Conservation (phyloP, 768 basidiomycete species). For the Terana coerulea region DNA sequence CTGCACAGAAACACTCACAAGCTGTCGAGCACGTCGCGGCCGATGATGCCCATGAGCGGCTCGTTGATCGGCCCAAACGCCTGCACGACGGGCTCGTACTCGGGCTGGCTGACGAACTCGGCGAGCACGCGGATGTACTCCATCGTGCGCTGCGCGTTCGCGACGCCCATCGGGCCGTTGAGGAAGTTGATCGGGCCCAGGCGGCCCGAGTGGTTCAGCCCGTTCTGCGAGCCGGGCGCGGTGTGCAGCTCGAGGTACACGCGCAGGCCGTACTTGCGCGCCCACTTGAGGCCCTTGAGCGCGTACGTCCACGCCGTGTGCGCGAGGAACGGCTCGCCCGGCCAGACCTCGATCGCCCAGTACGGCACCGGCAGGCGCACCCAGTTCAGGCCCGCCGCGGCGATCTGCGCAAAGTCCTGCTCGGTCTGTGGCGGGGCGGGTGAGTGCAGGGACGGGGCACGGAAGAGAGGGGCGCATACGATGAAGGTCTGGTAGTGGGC, state of each 20-base stretch:
- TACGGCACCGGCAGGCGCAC: slow-evolving; percentile 79
- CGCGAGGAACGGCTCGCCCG: slow-evolving; percentile 75
- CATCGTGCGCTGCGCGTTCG: slow-evolving; percentile 81
- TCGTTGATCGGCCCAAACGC: slow-evolving; percentile 69
- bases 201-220: slow-evolving; percentile 60
- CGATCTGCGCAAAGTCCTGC: slow-evolving; percentile 85
- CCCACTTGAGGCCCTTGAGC: slow-evolving; percentile 76
- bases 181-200: slow-evolving; percentile 61
- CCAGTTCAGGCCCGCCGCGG: slow-evolving; percentile 86
- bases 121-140: slow-evolving; percentile 74
- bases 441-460: neutral
- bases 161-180: slow-evolving; percentile 78
- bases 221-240: slow-evolving; percentile 81
- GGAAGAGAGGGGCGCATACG: slow-evolving; percentile 38
- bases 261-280: slow-evolving; percentile 85
- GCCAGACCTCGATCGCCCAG: slow-evolving; percentile 83
- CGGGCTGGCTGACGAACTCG: slow-evolving; percentile 80
- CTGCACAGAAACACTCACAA: slow-evolving; percentile 57
- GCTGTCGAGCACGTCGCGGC: slow-evolving; percentile 47
- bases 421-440: slow-evolving; percentile 55
- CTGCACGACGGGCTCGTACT: slow-evolving; percentile 61
- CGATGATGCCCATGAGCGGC: slow-evolving; percentile 51
- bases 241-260: slow-evolving; percentile 81
- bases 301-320: slow-evolving; percentile 84
- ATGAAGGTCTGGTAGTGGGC: slow-evolving; percentile 85